A percentile compares a stretch with the other conserved stretches of the same genome.
Evolutionary conservation across 441 rosid species (phyloP).

Genomic region (Isatis lusitanica): DNA sequence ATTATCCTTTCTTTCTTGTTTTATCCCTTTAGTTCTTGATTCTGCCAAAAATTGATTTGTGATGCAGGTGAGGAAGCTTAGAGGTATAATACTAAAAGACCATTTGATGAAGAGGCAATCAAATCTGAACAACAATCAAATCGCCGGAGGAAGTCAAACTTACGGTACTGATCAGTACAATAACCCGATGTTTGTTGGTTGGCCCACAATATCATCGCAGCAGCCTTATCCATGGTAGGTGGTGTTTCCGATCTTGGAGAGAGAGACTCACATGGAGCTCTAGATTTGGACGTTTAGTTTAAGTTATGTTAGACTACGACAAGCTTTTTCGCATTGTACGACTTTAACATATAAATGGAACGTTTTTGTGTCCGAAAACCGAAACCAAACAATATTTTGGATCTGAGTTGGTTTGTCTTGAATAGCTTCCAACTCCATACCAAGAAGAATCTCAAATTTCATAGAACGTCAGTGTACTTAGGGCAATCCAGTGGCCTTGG

Average conservation of each 20-base stretch:
- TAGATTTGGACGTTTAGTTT: neutral
- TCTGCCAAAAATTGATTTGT: neutral
- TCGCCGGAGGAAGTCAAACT: neutral
- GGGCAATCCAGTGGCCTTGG: neutral
- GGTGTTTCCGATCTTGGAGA: neutral
- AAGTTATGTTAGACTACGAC: neutral
- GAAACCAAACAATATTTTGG: neutral
- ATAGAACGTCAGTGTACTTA: neutral
- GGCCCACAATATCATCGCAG: constrained; percentile 2
- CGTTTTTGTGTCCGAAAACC: neutral
- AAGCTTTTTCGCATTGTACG: neutral
- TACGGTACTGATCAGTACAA: neutral
- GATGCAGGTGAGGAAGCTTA: constrained; percentile 66
- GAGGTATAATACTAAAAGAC: constrained; percentile 44
- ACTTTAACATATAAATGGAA: neutral
- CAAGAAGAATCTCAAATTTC: neutral
- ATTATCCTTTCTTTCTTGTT: neutral
- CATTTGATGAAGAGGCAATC: constrained; percentile 47
- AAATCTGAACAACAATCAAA: neutral
- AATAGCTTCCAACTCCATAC: too few species aligned
- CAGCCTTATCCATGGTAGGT: constrained; percentile 1
- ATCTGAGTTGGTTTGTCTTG: neutral
- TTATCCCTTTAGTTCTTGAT: neutral
- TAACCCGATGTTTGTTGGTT: neutral
- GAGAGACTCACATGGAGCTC: neutral